These are phyloP conservation scores for Besnoitia besnoiti DNA, from an alignment of 169 alveolate species.

Conservation along the genomic window DNA sequence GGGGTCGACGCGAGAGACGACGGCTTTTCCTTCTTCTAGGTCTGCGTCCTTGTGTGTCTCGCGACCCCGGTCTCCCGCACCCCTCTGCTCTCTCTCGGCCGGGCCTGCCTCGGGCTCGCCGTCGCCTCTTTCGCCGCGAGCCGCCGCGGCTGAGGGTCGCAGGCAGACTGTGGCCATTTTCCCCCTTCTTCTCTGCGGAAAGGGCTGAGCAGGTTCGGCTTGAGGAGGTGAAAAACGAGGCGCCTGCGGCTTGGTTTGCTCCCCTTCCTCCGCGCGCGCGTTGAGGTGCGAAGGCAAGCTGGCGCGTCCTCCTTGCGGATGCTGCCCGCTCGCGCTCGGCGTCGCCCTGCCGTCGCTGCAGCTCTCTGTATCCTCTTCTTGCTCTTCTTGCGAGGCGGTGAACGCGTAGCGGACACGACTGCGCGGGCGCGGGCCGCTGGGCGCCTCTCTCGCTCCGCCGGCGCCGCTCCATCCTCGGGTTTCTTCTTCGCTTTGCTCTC, in stretches of 20 bases:
- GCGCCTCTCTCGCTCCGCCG: neutral
- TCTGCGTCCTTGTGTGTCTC: neutral
- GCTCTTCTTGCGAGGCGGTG: neutral
- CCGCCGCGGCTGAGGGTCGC: no score
- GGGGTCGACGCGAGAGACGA: neutral
- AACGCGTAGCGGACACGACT: neutral
- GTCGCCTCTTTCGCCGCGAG: neutral
- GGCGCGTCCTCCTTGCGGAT: no score
- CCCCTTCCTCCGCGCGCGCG: neutral
- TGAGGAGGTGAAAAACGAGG: neutral
- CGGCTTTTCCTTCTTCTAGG: neutral
- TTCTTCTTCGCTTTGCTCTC: neutral
- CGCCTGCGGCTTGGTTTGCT: neutral
- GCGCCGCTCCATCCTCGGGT: neutral
- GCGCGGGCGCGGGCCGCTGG: neutral
- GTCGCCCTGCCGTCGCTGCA: neutral
- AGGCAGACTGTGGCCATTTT: neutral
- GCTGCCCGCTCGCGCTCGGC: neutral
- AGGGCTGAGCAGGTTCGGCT: no score
- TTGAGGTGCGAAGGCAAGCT: no score
- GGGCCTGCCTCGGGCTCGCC: neutral
- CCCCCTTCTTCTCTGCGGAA: neutral
- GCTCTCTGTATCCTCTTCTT: no score
- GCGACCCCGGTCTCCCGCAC: neutral
- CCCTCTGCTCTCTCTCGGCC: neutral